Evolutionary conservation across 495 filamentous ascomycete genomes (phyloP).

Genomic region (Xylaria venustula): DNA sequence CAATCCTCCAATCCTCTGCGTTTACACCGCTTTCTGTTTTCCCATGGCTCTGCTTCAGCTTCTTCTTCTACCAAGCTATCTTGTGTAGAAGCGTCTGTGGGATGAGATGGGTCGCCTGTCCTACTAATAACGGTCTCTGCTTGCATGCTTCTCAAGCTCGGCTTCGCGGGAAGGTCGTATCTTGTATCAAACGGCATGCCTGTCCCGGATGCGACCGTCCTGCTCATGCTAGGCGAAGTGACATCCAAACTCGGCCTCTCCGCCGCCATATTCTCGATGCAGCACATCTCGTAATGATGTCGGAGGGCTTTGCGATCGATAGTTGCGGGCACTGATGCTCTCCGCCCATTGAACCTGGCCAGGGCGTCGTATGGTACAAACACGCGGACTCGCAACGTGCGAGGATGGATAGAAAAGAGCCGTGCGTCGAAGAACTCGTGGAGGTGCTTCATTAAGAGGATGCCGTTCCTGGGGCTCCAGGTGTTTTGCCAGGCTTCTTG

Average conservation of each 20-base stretch:
- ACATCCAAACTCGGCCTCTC: background rate
- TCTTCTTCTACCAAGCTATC: background rate
- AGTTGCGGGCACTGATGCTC: constrained; percentile 2
- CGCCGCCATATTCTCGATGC: background rate
- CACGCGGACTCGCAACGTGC: background rate
- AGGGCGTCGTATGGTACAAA: background rate
- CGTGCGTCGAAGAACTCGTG: background rate
- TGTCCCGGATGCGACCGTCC: background rate
- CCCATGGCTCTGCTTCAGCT: background rate
- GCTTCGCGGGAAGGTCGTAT: background rate
- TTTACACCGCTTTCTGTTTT: background rate
- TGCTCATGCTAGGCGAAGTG: background rate
- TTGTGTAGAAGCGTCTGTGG: background rate
- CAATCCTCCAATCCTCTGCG: background rate
- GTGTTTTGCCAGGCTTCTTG: background rate
- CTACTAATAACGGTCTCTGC: background rate
- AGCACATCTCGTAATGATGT: constrained; percentile 5
- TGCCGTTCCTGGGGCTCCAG: background rate
- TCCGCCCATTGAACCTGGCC: background rate
- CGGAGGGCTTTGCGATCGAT: background rate
- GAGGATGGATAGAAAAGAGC: background rate
- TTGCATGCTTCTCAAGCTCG: background rate
- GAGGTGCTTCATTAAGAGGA: constrained; percentile 8
- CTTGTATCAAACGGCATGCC: background rate
- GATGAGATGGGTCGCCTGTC: background rate